A percentile compares a stretch with the other conserved stretches of the same genome.
These are phyloP conservation scores for Phaeosphaeriaceae sp. DNA, from an alignment of 2,329 filamentous ascomycete genomes.

Conservation along the genomic window DNA sequence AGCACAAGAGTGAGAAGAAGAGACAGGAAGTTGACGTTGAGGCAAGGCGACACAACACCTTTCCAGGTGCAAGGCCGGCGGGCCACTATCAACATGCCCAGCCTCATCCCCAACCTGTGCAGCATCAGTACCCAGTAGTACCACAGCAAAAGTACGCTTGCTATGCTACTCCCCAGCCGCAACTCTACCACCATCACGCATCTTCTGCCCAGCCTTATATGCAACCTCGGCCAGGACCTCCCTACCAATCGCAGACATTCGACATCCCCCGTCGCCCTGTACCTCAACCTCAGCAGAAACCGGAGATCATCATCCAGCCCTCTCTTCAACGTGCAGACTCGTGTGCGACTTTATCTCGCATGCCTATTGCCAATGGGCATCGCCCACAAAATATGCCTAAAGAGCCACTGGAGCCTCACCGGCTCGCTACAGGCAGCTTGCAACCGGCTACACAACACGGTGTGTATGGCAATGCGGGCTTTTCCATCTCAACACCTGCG, in stretches of 20 bases:
- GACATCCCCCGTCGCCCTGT: conserved; percentile 37
- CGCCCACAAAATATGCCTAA: conserved; percentile 23
- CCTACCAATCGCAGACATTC: conserved; percentile 30
- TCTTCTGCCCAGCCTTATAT: conserved; percentile 9
- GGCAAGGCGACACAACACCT: conserved; percentile 34
- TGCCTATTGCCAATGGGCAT: conserved; percentile 44
- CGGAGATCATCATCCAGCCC: conserved; percentile 36
- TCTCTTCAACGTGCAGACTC: conserved; percentile 40
- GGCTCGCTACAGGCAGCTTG: conserved; percentile 7
- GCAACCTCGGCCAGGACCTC: conserved; percentile 21
- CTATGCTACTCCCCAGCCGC: conserved; percentile 20
- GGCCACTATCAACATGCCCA: conserved; percentile 18
- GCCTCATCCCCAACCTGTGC: conserved; percentile 16
- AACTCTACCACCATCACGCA: conserved; percentile 12
- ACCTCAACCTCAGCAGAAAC: conserved; percentile 29
- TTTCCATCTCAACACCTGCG: conserved; percentile 37
- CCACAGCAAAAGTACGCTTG: conserved; percentile 37
- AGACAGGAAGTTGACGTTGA: conserved; percentile 33
- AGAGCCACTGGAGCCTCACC: conserved; percentile 21
- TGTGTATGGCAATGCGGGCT: conserved; percentile 33
- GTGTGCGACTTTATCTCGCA: conserved; percentile 41
- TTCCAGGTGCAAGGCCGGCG: conserved; percentile 32
- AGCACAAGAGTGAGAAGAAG: conserved; percentile 43
- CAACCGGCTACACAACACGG: conserved; percentile 19
- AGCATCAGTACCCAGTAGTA: conserved; percentile 11